These are phyloP conservation scores for Pythium aristosporum DNA, from an alignment of 352 stramenopile genomes.

Conservation along the genomic window DNA sequence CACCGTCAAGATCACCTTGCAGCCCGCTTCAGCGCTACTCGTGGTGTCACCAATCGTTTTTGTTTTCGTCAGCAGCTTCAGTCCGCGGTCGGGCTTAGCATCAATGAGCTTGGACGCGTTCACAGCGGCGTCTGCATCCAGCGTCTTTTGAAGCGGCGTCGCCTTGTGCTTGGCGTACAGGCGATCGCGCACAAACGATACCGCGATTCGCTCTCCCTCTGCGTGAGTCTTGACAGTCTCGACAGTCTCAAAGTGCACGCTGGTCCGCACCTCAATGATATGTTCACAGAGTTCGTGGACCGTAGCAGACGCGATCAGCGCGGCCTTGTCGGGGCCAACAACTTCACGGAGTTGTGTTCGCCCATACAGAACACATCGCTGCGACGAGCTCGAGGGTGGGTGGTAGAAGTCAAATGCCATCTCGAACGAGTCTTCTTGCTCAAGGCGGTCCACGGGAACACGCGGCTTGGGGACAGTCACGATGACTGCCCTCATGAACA, in stretches of 20 bases:
- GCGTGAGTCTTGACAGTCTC: conserved; percentile 5
- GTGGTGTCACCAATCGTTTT: conserved; percentile 28
- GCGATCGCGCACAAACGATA: conserved; percentile 53
- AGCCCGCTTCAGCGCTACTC: background rate
- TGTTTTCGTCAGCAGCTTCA: conserved; percentile 60
- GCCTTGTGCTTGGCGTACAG: conserved; percentile 69
- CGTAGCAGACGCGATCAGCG: conserved; percentile 39
- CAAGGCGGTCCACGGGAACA: conserved; percentile 45
- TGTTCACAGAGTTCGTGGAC: conserved; percentile 51
- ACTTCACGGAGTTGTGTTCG: conserved; percentile 55
- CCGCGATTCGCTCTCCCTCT: conserved; percentile 23
- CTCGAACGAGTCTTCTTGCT: conserved; percentile 53
- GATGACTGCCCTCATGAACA: conserved; percentile 54
- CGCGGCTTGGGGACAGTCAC: conserved; percentile 28
- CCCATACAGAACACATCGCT: conserved; percentile 33
- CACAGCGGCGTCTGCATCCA: conserved; percentile 28
- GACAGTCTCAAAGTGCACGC: conserved; percentile 29
- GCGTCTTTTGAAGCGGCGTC: conserved; percentile 45
- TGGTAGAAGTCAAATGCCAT: conserved; percentile 64
- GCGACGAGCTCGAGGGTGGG: conserved; percentile 36
- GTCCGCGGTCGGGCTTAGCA: conserved; percentile 37
- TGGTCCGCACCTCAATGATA: conserved; percentile 49
- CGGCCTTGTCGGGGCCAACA: conserved; percentile 48
- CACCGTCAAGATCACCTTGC: conserved; percentile 56
- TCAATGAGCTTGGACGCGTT: conserved; percentile 71